phyloP scores from a whole-genome alignment of 2,329 filamentous ascomycete genomes.

The Dichotomopilus funicola region DNA sequence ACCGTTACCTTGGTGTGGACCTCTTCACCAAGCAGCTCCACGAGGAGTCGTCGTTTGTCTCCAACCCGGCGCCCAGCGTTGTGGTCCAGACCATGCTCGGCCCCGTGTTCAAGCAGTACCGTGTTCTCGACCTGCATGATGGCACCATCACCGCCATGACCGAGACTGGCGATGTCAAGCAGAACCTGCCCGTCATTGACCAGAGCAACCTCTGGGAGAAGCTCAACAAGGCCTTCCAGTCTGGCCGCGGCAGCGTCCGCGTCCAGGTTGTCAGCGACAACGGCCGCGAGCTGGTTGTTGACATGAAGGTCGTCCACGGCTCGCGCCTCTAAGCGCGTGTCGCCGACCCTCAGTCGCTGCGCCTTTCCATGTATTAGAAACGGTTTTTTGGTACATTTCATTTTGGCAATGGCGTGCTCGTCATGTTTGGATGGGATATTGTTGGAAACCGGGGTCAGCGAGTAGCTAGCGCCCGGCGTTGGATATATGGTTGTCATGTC shows the following conservation, averaged over 20 bases:
- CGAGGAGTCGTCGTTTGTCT: conserved; percentile 97
- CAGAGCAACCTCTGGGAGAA: conserved; percentile 86
- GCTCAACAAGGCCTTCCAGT: conserved; percentile 74
- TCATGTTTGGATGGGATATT: background rate
- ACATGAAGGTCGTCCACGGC: conserved; percentile 97
- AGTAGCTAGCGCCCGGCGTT: conserved; percentile 11
- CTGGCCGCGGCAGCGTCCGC: conserved; percentile 87
- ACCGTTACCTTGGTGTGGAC: conserved; percentile 99
- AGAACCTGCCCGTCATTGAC: conserved; percentile 85
- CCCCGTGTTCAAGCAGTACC: conserved; percentile 99
- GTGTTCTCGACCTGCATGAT: conserved; percentile 93
- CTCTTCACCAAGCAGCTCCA: conserved; percentile 99
- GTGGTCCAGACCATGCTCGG: conserved; percentile 99
- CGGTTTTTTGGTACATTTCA: background rate
- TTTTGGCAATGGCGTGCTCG: conserved; percentile 15
- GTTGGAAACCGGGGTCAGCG: conserved; percentile 19
- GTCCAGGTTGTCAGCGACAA: conserved; percentile 93
- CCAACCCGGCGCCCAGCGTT: conserved; percentile 92
- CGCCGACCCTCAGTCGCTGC: background rate
- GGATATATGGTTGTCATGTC: conserved; percentile 12
- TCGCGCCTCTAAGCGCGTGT: conserved; percentile 50
- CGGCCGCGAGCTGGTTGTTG: conserved; percentile 89
- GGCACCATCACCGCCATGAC: conserved; percentile 89
- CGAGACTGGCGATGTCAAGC: conserved; percentile 98
- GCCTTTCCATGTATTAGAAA: conserved; percentile 1